Evolutionary conservation across 257 asterid species (phyloP).

Genomic region (Solanum verrucosum): DNA sequence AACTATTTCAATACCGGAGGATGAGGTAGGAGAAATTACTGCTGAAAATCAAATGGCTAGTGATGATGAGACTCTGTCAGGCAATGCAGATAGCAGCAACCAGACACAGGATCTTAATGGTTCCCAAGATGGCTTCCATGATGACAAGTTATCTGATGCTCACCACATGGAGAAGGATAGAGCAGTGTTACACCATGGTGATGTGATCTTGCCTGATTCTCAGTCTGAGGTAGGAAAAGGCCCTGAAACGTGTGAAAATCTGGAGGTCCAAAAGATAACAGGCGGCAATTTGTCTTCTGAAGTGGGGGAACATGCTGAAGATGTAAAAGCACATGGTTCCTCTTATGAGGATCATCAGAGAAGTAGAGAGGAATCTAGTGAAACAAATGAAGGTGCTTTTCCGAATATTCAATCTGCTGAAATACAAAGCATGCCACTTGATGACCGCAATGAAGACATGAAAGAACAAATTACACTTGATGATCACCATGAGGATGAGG

Average conservation of each 20-base stretch:
- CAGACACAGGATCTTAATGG: slow-evolving; percentile 16
- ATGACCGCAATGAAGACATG: neutral
- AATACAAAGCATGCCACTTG: neutral
- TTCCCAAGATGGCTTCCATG: slow-evolving; percentile 7
- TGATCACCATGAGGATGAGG: neutral
- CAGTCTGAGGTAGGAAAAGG: neutral
- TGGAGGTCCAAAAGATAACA: neutral
- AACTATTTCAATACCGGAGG: slow-evolving; percentile 18
- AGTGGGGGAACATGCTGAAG: neutral
- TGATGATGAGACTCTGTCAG: slow-evolving; percentile 15
- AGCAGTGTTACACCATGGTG: slow-evolving; percentile 6
- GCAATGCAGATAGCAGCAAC: slow-evolving; percentile 1
- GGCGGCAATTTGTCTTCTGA: neutral
- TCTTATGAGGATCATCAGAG: neutral
- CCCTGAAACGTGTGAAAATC: neutral
- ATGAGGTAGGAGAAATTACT: slow-evolving; percentile 12
- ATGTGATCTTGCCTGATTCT: neutral
- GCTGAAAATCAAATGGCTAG: slow-evolving; percentile 15
- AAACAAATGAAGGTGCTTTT: neutral
- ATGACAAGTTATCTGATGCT: neutral
- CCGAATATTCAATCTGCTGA: neutral
- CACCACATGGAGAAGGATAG: slow-evolving; percentile 9
- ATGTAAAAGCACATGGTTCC: neutral
- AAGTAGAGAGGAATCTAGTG: neutral
- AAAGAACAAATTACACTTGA: neutral